These are phyloP conservation scores for Strigomonas culicis DNA, from an alignment of 208 protist species.

Conservation along the genomic window DNA sequence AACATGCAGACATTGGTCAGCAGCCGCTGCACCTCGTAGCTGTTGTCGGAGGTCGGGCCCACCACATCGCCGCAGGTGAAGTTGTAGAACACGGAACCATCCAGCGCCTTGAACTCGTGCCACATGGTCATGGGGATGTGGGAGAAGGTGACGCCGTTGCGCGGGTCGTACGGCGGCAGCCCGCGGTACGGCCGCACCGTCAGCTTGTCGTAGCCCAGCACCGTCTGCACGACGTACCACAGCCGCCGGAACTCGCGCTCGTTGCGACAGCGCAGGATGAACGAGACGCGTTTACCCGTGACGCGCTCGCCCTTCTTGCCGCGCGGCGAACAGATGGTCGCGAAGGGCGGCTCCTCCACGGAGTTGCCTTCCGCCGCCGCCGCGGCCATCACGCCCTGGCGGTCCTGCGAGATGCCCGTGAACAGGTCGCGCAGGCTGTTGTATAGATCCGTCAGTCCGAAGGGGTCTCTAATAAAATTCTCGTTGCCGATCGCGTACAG, in stretches of 20 bases:
- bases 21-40: constrained; percentile 11
- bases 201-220: constrained; percentile 69
- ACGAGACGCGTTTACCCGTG: not conserved
- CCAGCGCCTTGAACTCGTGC: constrained; percentile 61
- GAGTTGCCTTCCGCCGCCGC: constrained; percentile 6
- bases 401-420: constrained; percentile 15
- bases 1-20: constrained; percentile 19
- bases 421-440: constrained; percentile 32
- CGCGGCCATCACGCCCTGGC: not conserved
- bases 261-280: constrained; percentile 22
- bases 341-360: constrained; percentile 7
- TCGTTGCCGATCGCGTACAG: constrained; percentile 10
- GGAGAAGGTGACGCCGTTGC: constrained; percentile 61
- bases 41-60: constrained; percentile 23
- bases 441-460: constrained; percentile 27
- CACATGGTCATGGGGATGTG: constrained; percentile 65
- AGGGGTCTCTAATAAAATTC: constrained; percentile 21
- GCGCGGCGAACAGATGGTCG: constrained; percentile 6
- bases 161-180: constrained; percentile 69
- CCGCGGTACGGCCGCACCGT: constrained; percentile 49
- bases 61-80: constrained; percentile 58
- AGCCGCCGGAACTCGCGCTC: constrained; percentile 43
- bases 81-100: constrained; percentile 54
- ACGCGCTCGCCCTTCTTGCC: not conserved
- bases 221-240: constrained; percentile 56